phyloP scores from a whole-genome alignment of 2,329 filamentous ascomycete genomes.

The Penicillium sp. region DNA sequence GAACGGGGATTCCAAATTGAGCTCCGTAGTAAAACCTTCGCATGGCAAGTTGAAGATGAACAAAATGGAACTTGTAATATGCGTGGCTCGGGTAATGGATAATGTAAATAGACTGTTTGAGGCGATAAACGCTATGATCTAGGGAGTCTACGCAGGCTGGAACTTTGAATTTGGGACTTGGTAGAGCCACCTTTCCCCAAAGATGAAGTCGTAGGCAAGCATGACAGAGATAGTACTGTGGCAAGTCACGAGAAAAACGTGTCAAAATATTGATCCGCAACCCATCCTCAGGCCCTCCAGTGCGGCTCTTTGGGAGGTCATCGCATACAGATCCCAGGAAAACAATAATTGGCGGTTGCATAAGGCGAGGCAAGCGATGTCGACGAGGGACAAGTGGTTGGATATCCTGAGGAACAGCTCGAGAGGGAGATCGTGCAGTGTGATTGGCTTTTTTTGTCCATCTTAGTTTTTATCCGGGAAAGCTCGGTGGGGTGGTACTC shows the following conservation, averaged over 20 bases:
- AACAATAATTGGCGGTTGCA: neutral
- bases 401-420: neutral
- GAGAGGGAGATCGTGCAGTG: neutral
- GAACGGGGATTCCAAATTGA: slow-evolving; percentile 10
- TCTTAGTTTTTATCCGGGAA: neutral
- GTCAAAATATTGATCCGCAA: neutral
- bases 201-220: slow-evolving; percentile 13
- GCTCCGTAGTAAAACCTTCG: slow-evolving; percentile 10
- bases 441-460: neutral
- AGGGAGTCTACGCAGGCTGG: neutral
- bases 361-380: neutral
- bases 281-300: neutral
- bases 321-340: neutral
- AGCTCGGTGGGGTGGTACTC: neutral
- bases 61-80: slow-evolving; percentile 1
- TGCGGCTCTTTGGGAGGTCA: neutral
- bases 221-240: slow-evolving; percentile 16
- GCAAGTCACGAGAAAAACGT: neutral
- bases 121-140: neutral
- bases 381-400: neutral
- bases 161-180: neutral
- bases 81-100: neutral
- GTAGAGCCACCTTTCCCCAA: slow-evolving; percentile 9
- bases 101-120: neutral
- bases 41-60: slow-evolving; percentile 16